Evolutionary conservation across 148 eudicot genomes (phyloP), one percentile per base, ranked within the genome.

Genomic region (Vaccinium darrowii): DNA sequence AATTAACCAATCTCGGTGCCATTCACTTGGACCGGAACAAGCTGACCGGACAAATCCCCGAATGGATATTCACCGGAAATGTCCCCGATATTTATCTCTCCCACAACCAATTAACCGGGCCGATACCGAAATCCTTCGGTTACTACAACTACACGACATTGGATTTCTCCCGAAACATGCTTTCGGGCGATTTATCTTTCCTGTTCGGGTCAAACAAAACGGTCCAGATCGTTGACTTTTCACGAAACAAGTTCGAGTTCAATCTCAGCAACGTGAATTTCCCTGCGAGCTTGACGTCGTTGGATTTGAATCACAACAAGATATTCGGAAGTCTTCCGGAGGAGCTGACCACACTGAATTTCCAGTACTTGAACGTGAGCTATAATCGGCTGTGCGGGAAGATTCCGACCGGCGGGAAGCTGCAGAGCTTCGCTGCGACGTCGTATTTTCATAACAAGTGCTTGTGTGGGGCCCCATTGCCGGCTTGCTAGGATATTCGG

Each of bases 21-120:
- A 50, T 92, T 7, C 84, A 84, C 81, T 75, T 92, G 9, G 57
- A 84, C 57, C 33, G 90, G 13, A 92, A 92, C 87, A 75, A 85
- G n/a, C 92, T 92, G 57, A 88, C 86, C 13, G 93, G 94, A 1
- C 2, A 52, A 4, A 92, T 92, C 84, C 94, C 93, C 0, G 76
- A 81, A 0, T 86, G 11, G 82, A 72, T 16, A 74, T 82, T 43
- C 10, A 53, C 63, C 47, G 27, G 65, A 14, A 79, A 11, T 0
- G 25, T 63, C 25, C 57, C 84, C 11, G 81, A 27, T 39, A 60
- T 91, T 43, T 16, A 52, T 13, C 86, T 92, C 15, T 84, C 87
- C 36, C 84, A 90, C 78, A 92, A 92, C 67, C 83, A 80, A 30
- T 85, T 92, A 1, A 80, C 88, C 3, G 92, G 94, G 1, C n/a